phyloP scores from a whole-genome alignment of 768 basidiomycete genomes.

The Kondoa malvinella region DNA sequence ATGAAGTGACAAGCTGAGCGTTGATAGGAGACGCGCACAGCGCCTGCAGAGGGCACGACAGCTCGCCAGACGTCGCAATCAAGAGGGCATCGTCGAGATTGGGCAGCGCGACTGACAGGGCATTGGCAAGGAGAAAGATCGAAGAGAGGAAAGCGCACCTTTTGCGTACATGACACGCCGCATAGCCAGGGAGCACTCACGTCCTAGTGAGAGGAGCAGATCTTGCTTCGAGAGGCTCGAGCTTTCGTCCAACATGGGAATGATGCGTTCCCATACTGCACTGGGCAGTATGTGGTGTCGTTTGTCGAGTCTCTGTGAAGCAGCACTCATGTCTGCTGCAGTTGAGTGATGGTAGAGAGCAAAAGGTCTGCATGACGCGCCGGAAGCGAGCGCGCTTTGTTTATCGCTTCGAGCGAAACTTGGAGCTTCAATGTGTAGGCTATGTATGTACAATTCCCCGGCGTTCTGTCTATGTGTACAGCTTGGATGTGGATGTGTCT shows the following conservation, averaged over 20 bases:
- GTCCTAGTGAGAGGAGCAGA: too few relatives aligned
- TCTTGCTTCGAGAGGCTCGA: too few relatives aligned
- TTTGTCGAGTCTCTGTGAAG: too few relatives aligned
- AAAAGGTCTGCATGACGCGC: too few relatives aligned
- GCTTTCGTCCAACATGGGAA: too few relatives aligned
- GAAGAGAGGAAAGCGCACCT: background rate
- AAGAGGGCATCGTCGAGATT: background rate
- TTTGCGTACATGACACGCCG: background rate
- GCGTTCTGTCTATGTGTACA: constrained; percentile 4
- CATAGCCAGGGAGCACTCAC: background rate
- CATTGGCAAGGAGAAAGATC: background rate
- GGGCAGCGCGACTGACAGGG: background rate
- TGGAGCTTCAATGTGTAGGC: background rate
- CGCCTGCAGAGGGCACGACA: background rate
- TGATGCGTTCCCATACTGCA: too few relatives aligned
- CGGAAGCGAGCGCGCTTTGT: background rate
- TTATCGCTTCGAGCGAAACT: background rate
- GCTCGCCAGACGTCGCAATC: background rate
- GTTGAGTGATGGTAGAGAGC: too few relatives aligned
- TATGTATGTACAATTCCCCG: too few relatives aligned
- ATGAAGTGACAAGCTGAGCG: background rate
- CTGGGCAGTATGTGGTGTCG: too few relatives aligned
- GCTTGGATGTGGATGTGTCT: background rate
- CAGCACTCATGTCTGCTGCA: too few relatives aligned
- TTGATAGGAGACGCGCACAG: background rate